phyloP scores from a whole-genome alignment of 768 basidiomycete genomes.

The Auriscalpium vulgare region DNA sequence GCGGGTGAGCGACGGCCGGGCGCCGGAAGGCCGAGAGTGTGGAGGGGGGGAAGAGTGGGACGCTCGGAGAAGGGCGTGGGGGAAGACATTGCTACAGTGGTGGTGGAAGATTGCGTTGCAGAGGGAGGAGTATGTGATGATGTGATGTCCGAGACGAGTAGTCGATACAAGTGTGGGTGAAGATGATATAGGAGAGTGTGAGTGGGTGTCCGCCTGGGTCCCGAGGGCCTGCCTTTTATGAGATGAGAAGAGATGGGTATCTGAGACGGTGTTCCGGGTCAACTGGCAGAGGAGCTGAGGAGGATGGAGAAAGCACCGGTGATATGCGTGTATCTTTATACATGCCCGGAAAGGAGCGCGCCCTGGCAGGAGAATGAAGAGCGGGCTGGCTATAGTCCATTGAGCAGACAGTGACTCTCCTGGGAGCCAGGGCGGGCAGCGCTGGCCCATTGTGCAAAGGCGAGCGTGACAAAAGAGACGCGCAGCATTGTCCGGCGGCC shows the following conservation, averaged over 20 bases:
- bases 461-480: conserved; percentile 1
- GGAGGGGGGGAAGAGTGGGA: conserved; percentile 12
- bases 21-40: conserved; percentile 12
- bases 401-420: background rate
- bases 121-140: background rate
- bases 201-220: conserved; percentile 20
- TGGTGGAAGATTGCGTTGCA: background rate
- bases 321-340: conserved; percentile 10
- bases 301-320: background rate
- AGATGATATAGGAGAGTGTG: background rate
- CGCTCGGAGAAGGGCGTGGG: conserved; percentile 3
- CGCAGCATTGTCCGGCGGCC: conserved; percentile 7
- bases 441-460: conserved; percentile 9
- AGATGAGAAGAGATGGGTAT: conserved; percentile 1
- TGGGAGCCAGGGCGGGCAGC: background rate
- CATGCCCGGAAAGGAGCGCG: background rate
- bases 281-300: background rate
- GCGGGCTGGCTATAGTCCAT: background rate
- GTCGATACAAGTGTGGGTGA: background rate
- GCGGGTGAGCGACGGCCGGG: conserved; percentile 3
- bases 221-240: conserved; percentile 24
- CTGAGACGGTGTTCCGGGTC: conserved; percentile 6
- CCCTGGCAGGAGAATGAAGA: background rate
- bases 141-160: background rate
- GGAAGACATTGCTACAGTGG: conserved; percentile 6